A percentile compares a stretch with the other conserved stretches of the same genome.
Conservation (phyloP, 1,284 basidiomycete species). For the Hymenochaete sp. region DNA sequence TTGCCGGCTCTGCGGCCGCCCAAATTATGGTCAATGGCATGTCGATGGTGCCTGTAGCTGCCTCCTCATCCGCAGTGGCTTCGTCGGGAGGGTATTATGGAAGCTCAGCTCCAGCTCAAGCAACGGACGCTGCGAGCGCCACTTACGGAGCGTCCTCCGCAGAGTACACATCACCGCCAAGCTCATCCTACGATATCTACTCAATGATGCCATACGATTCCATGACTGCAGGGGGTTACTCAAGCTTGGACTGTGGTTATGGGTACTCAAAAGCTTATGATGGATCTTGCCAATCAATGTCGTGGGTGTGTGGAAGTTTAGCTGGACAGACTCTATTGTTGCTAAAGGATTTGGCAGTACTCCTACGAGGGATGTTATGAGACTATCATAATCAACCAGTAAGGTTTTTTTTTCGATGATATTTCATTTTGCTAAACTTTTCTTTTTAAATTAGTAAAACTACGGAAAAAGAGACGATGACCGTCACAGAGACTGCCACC, state of each 20-base stretch:
- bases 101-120: conserved; percentile 12
- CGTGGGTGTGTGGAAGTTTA: conserved; percentile 41
- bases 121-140: conserved; percentile 9
- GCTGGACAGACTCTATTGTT: conserved; percentile 2
- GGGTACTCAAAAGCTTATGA: conserved; percentile 48
- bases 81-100: conserved; percentile 13
- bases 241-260: conserved; percentile 57
- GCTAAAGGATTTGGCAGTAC: conserved; percentile 23
- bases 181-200: conserved; percentile 33
- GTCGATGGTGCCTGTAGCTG: conserved; percentile 32
- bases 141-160: conserved; percentile 18
- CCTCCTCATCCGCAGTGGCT: conserved; percentile 12
- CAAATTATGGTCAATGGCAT: conserved; percentile 48
- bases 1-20: conserved; percentile 46
- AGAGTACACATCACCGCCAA: conserved; percentile 35
- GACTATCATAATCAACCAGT: conserved; percentile 55
- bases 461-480: conserved; percentile 23
- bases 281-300: conserved; percentile 43
- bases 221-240: conserved; percentile 53
- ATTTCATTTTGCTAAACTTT: neutral
- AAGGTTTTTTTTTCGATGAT: conserved; percentile 18
- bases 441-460: conserved; percentile 1
- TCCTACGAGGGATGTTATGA: conserved; percentile 49
- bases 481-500: conserved; percentile 19
- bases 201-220: conserved; percentile 47